Evolutionary conservation across 768 basidiomycete species (phyloP), one percentile per base, ranked within the genome.

Genomic region (Suillus sp.): DNA sequence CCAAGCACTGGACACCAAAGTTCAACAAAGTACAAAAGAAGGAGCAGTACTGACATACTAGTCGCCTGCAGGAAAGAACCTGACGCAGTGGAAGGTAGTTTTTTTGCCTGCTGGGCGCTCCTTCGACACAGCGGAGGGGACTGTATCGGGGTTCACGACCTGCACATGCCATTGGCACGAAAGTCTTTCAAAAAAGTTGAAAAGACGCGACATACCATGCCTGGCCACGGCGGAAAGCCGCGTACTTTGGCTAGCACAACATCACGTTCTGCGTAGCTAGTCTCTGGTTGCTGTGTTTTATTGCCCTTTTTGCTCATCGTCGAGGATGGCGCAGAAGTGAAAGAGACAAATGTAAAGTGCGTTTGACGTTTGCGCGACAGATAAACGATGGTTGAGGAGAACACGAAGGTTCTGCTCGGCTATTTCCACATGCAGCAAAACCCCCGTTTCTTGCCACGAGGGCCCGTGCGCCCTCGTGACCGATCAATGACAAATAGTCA

Each of bases 211-310:
- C 92, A 78, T 73, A 96, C 96, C 81, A 92, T 91, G 74, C 88
- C 93, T 61, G 95, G 97, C 97, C 97, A 99, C 4, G 91, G 84
- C 2, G 97, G 95, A 79, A 82, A 98, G 11, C 96, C 97, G 79
- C 92, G 93, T 74, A 99, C 79, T 81, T 96, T 96, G 30, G 86
- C 95, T 65, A 98, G 86, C 43, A 99, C 94, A 68, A 95, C 81
- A 71, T 99, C 95, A 77, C 91, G 88, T 61, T 83, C 72, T 27
- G 83, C 82, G 75, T 92, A 96, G 53, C 80, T 79, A 14, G 80
- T 73, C 65, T 72, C 73, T 67, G 77, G 73, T 67, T 83, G 73
- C 42, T 68, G 71, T 48, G 77, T 73, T 72, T 80, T 78, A 53
- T 76, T 66, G 57, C 74, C 74, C 78, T 87, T 88, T 81, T 86